Evolutionary conservation across 768 basidiomycete species (phyloP), one percentile per base, ranked within the genome.

Genomic region (Asterophora parasitica): DNA sequence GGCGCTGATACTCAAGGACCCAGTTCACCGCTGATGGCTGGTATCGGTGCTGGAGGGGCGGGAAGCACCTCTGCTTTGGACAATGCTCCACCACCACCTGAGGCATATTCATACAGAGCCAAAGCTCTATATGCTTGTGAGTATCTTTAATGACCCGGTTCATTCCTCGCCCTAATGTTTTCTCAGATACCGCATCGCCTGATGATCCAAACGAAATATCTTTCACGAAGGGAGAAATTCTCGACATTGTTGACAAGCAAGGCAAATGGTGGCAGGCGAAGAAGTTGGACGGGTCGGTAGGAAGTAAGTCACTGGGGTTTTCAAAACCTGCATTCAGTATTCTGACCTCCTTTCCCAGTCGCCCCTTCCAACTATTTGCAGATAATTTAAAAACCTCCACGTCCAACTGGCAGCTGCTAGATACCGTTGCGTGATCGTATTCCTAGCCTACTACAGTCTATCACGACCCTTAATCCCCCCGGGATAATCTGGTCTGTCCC

Each of bases 161-260:
- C 32, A 47, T 51, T 49, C 36, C 48, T 40, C 16, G 50, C 34
- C 57, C 53, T 63, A 20, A 68, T 32, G 13, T 41, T 55, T 54
- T 32, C 34, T 23, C 66, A 98, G 95, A 99, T 71, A 80, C 79
- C 41, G 95, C 93, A n/a, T 91, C 88, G 2, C 73, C 88, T 23
- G 94, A 97, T 49, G 96, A 99, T 65, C 90, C 94, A 10, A 96
- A 90, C 61, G 96, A 99, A 68, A 87, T 99, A 33, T 89, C 90
- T 40, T 97, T 99, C 66, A 60, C 70, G 43, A 97, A 97, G 65
- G 92, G 92, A 45, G 95, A 97, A 60, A 73, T 92, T 33, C 78
- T 98, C 53, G 92, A 96, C 53, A 87, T 98, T 46, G 65, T 93
- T 48, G 94, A 98, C 68, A 92, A 91, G 67, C 82, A 89, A 58